Base-by-base conservation (phyloP, 495 filamentous ascomycete species). In the Hypoxylon fragiforme region DNA sequence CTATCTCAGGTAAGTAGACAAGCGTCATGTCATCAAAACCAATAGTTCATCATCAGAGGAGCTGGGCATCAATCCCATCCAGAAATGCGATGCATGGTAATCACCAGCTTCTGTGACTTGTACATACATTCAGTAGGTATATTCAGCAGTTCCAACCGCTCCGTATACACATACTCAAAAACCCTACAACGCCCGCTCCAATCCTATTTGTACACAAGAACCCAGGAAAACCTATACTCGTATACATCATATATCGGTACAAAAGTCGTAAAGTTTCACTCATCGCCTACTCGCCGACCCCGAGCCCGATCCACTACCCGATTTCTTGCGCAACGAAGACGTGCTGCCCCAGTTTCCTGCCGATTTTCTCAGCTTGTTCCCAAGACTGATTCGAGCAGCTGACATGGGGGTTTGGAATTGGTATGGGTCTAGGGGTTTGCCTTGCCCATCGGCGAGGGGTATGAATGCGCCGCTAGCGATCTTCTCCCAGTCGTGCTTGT, bases 301-400 rank as follows among this genome's bases (percentile, higher is more conserved):
- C 14, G 42, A 18, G 22, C 31, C 24, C 24, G 24, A 28, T 4
- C 5, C 31, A 13, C 47, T 41, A 5, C 43, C 45, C 7, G 64
- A 44, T 16, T 65, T 62, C 37, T 47, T 62, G 12, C 49, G 37
- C 28, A 67, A 15, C 13, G 65, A 52, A 2, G 65, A 43, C 15
- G 50, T 67, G 30, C 65, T 67, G 2, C 60, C 64, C 60, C 66
- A 65, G 5, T 66, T 66, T 6, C 64, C 66, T 7, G 70, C 68
- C 9, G 70, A 70, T 32, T 69, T 74, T 58, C 70, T 71, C 32
- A 78, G 54, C 66, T 72, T 66, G 40, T 73, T 75, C 5, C 72
- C 74, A 38, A 78, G 49, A 50, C 74, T 78, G 37, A 78, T 57
- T 55, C 67, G 59, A 22, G 75, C 75, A 44, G 71, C 72, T 12